Conservation (phyloP, 345 rosid genomes). For the Litchi chinensis region DNA sequence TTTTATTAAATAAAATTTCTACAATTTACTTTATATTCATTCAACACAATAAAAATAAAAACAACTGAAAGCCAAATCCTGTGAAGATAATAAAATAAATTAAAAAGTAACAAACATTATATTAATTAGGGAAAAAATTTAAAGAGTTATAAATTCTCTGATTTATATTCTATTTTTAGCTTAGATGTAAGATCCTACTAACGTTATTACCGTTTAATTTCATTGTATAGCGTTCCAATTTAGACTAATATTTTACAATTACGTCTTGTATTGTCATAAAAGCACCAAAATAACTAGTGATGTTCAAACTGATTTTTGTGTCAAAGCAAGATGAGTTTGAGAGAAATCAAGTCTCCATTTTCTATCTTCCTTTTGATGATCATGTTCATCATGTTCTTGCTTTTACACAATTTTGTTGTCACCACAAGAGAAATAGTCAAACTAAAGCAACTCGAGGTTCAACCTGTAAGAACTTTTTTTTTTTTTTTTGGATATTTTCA, state of each 20-base stretch:
- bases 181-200: too few relatives aligned
- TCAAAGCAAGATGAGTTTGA: slow-evolving; percentile 12
- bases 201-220: too few relatives aligned
- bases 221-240: too few relatives aligned
- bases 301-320: background rate
- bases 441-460: slow-evolving; percentile 12
- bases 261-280: too few relatives aligned
- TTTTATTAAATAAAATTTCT: too few relatives aligned
- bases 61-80: background rate
- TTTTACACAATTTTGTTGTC: slow-evolving; percentile 18
- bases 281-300: background rate
- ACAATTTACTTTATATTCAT: too few relatives aligned
- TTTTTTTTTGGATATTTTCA: background rate
- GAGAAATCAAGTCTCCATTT: slow-evolving; percentile 18
- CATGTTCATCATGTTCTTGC: slow-evolving; percentile 23
- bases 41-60: too few relatives aligned
- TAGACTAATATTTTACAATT: too few relatives aligned
- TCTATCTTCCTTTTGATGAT: slow-evolving; percentile 17
- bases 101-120: too few relatives aligned
- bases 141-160: too few relatives aligned
- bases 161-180: too few relatives aligned
- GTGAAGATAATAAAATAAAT: background rate
- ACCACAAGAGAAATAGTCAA: background rate
- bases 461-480: slow-evolving; percentile 24
- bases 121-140: too few relatives aligned